These are phyloP conservation scores for Ophiognomonia clavigignenti-juglandacearum DNA, from an alignment of 2,329 filamentous ascomycete species.

Conservation along the genomic window DNA sequence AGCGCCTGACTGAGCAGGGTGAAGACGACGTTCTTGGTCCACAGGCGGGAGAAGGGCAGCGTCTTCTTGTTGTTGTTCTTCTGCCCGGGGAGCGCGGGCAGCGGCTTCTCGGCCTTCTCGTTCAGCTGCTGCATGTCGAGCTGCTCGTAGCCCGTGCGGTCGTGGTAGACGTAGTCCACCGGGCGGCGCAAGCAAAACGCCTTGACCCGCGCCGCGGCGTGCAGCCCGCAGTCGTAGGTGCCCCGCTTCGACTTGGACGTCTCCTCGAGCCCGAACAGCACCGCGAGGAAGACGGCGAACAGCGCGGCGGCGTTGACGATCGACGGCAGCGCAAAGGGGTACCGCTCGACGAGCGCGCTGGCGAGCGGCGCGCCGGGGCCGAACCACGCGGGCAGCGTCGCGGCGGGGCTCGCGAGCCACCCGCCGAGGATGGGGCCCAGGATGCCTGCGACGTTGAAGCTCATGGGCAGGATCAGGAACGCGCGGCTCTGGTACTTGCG, in stretches of 20 bases:
- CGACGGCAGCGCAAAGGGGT: slow-evolving; percentile 67
- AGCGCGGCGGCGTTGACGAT: slow-evolving; percentile 61
- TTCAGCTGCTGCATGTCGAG: slow-evolving; percentile 20
- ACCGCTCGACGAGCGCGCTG: slow-evolving; percentile 59
- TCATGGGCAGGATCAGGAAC: slow-evolving; percentile 42
- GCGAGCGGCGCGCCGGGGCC: slow-evolving; percentile 54
- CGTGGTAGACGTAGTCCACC: slow-evolving; percentile 23
- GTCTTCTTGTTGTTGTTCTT: slow-evolving; percentile 13
- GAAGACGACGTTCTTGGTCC: slow-evolving; percentile 43
- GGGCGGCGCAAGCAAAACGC: slow-evolving; percentile 14
- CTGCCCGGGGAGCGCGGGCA: neutral
- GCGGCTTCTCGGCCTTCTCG: slow-evolving; percentile 13
- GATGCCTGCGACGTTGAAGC: slow-evolving; percentile 42
- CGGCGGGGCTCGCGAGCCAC: slow-evolving; percentile 60
- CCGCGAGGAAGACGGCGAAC: slow-evolving; percentile 44
- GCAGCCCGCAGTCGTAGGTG: slow-evolving; percentile 41
- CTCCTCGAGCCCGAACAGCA: slow-evolving; percentile 61
- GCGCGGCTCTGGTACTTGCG: slow-evolving; percentile 43
- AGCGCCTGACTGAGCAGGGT: slow-evolving; percentile 61
- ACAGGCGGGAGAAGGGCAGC: slow-evolving; percentile 36
- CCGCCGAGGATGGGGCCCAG: slow-evolving; percentile 55
- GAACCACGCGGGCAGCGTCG: slow-evolving; percentile 58
- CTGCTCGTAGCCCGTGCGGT: slow-evolving; percentile 26
- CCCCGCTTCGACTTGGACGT: slow-evolving; percentile 41
- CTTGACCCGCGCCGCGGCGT: slow-evolving; percentile 29